Evolutionary conservation across 1,284 basidiomycete genomes (phyloP).

Genomic region (Rhodotorula mucilaginosa): DNA sequence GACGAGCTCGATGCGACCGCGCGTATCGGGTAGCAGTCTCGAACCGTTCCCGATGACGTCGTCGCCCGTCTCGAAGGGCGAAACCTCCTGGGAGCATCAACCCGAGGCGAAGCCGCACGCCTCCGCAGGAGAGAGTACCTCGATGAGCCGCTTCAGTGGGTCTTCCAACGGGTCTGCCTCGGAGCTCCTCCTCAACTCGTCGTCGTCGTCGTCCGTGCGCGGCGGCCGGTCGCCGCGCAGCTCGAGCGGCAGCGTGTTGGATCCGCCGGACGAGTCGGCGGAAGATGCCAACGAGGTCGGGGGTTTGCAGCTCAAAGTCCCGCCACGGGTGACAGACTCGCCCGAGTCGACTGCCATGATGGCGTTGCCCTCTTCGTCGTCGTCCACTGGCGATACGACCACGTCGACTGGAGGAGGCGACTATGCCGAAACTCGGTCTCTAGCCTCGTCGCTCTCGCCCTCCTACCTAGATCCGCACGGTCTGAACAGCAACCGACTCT

Average conservation of each 20-base stretch:
- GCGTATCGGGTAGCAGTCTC: not conserved
- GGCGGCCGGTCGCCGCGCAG: slow-evolving; percentile 21
- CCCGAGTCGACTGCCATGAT: slow-evolving; percentile 21
- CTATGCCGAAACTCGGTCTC: slow-evolving; percentile 19
- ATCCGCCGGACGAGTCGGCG: slow-evolving; percentile 30
- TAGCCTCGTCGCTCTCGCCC: slow-evolving; percentile 26
- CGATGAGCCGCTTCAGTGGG: slow-evolving; percentile 62
- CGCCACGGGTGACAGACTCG: not conserved
- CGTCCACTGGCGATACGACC: slow-evolving; percentile 1
- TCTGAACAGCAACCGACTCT: slow-evolving; percentile 12
- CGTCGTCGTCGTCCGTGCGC: not conserved
- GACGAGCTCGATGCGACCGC: not conserved
- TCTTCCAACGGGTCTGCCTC: slow-evolving; percentile 64
- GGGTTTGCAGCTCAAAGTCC: not conserved
- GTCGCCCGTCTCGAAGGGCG: not conserved
- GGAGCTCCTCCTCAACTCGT: slow-evolving; percentile 31
- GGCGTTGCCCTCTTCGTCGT: slow-evolving; percentile 7
- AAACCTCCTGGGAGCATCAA: slow-evolving; percentile 36
- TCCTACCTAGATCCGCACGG: slow-evolving; percentile 20
- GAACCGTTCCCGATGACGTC: not conserved
- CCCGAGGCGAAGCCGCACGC: not conserved
- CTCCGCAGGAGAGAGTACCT: not conserved
- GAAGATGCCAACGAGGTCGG: slow-evolving; percentile 15
- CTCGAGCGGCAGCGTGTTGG: slow-evolving; percentile 17
- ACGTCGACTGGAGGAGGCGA: slow-evolving; percentile 9